Conservation (phyloP, 2,329 filamentous ascomycete species). For the Fusarium solani-melongenae region DNA sequence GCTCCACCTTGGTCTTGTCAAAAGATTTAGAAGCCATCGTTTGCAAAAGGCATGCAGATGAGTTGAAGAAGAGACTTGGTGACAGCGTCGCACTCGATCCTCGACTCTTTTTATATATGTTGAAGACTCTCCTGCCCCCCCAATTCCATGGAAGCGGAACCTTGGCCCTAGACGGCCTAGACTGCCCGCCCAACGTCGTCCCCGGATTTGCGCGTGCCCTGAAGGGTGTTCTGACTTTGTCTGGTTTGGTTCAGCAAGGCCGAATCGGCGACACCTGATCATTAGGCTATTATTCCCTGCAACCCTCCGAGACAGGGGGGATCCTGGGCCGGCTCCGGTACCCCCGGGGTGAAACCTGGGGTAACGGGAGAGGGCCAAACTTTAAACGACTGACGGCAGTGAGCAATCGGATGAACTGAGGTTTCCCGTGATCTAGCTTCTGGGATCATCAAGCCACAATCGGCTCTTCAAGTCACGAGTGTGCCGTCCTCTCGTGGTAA, state of each 20-base stretch:
- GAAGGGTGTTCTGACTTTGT: conserved; percentile 20
- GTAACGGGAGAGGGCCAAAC: background rate
- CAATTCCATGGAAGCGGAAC: conserved; percentile 3
- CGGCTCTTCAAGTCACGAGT: background rate
- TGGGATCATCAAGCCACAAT: background rate
- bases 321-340: conserved; percentile 23
- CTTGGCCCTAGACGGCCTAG: conserved; percentile 16
- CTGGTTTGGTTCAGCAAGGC: background rate
- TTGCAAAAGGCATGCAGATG: background rate
- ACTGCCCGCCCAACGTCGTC: conserved; percentile 31
- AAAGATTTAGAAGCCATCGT: conserved; percentile 31
- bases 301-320: background rate
- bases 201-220: conserved; percentile 30
- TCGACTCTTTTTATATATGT: conserved; percentile 29
- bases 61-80: background rate
- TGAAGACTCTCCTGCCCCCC: background rate
- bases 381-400: background rate
- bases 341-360: conserved; percentile 22
- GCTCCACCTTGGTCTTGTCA: conserved; percentile 20
- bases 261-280: background rate
- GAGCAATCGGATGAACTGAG: background rate
- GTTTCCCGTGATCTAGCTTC: background rate
- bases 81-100: background rate
- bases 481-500: background rate
- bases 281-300: conserved; percentile 1